Evolutionary conservation across 345 rosid species (phyloP).

Genomic region (Moricandia moricandioides): DNA sequence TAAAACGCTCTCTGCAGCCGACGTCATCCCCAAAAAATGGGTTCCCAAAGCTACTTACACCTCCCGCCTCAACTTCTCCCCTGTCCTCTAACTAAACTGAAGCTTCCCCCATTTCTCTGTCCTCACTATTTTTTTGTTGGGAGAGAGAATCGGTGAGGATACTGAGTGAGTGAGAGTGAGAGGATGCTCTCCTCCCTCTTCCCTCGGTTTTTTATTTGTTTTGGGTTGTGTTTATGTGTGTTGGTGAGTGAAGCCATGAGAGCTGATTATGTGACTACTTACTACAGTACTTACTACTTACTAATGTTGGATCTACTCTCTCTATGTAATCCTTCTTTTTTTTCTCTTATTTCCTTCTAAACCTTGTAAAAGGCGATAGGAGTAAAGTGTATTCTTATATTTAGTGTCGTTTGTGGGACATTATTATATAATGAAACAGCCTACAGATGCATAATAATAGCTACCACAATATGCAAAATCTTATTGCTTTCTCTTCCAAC

Average conservation of each 20-base stretch:
- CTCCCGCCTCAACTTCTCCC: slow-evolving; percentile 86
- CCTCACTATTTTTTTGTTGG: slow-evolving; percentile 16
- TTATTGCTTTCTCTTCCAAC: not conserved
- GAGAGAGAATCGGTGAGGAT: slow-evolving; percentile 18
- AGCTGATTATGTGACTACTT: slow-evolving; percentile 34
- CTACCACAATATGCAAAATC: not conserved
- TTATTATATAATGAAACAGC: not conserved
- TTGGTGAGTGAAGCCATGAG: slow-evolving; percentile 44
- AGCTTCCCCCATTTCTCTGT: not conserved
- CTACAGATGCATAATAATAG: not conserved
- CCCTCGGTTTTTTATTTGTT: not conserved
- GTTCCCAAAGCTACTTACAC: slow-evolving; percentile 87
- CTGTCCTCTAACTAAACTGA: slow-evolving; percentile 23
- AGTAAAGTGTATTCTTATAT: not conserved
- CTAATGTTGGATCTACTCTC: slow-evolving; percentile 5
- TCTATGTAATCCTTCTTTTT: not conserved
- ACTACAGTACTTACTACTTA: slow-evolving; percentile 13
- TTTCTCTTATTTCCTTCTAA: not conserved
- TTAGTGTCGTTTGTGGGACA: slow-evolving; percentile 20
- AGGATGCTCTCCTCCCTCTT: slow-evolving; percentile 3
- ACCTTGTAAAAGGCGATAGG: slow-evolving; percentile 1
- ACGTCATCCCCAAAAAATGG: slow-evolving; percentile 85
- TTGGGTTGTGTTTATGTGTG: not conserved
- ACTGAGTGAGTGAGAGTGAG: not conserved
- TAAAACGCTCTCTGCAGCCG: slow-evolving; percentile 73